A percentile compares a stretch with the other conserved stretches of the same genome.
phyloP scores from a whole-genome alignment of 2,329 filamentous ascomycete species.

The Albophoma yamanashiensis region DNA sequence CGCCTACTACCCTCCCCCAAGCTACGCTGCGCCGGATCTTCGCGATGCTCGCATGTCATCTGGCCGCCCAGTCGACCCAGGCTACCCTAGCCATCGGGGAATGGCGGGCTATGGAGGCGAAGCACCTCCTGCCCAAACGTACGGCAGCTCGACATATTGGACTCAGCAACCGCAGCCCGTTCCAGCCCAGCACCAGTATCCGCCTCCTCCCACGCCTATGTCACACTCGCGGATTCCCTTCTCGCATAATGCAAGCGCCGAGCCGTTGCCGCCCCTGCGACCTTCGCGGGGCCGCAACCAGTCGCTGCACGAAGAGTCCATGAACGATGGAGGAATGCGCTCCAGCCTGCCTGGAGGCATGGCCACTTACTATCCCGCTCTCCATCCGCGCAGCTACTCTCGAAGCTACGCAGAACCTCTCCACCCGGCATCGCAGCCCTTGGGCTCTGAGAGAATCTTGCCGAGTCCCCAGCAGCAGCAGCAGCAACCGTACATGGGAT shows the following conservation, averaged over 20 bases:
- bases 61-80: slow-evolving; percentile 20
- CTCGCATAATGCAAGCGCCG: slow-evolving; percentile 21
- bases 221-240: slow-evolving; percentile 22
- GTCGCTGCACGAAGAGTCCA: slow-evolving; percentile 20
- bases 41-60: slow-evolving; percentile 17
- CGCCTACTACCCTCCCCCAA: slow-evolving; percentile 16
- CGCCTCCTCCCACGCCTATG: slow-evolving; percentile 9
- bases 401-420: slow-evolving; percentile 19
- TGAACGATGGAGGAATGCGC: slow-evolving; percentile 21
- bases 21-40: slow-evolving; percentile 17
- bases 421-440: slow-evolving; percentile 15
- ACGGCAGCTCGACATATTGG: slow-evolving; percentile 22
- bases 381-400: slow-evolving; percentile 18
- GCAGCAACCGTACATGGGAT: slow-evolving; percentile 18
- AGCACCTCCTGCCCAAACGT: slow-evolving; percentile 7
- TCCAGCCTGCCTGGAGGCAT: slow-evolving; percentile 13
- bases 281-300: slow-evolving; percentile 24
- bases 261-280: slow-evolving; percentile 26
- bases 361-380: slow-evolving; percentile 20
- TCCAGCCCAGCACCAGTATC: slow-evolving; percentile 11
- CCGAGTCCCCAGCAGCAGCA: slow-evolving; percentile 17
- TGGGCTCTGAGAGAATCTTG: slow-evolving; percentile 21
- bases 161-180: slow-evolving; percentile 12
- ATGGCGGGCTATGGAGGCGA: slow-evolving; percentile 20
- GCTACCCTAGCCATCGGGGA: slow-evolving; percentile 18